Evolutionary conservation across 1,284 basidiomycete species (phyloP).

Genomic region (Microstroma glucosiphilum): DNA sequence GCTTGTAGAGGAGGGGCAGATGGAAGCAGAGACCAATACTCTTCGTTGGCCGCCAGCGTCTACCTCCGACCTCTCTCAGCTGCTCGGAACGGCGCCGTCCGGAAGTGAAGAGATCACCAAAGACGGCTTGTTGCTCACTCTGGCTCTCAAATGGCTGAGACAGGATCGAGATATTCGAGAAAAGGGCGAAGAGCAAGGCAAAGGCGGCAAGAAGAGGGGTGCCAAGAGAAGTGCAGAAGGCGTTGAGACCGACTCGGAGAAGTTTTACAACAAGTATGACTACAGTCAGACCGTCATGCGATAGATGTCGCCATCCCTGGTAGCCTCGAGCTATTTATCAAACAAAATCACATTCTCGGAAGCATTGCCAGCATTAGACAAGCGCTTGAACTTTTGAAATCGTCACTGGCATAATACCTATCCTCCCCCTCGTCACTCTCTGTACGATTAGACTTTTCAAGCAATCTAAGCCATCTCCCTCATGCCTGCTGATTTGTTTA

Average conservation of each 20-base stretch:
- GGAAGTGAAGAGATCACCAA: background rate
- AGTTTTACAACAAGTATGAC: conserved; percentile 47
- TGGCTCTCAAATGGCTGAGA: conserved; percentile 44
- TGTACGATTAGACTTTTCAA: too few species aligned
- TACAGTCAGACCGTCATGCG: conserved; percentile 32
- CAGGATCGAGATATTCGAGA: conserved; percentile 38
- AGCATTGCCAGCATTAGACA: too few species aligned
- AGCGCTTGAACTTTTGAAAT: too few species aligned
- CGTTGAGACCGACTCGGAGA: conserved; percentile 40
- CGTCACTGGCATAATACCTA: too few species aligned
- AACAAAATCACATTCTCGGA: too few species aligned
- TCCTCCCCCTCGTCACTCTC: too few species aligned
- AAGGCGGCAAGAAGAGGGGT: conserved; percentile 16
- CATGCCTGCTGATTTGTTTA: too few species aligned
- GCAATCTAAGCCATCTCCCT: too few species aligned
- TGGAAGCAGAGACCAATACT: conserved; percentile 41
- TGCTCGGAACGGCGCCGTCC: too few species aligned
- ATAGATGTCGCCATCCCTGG: conserved; percentile 1
- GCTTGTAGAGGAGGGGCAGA: conserved; percentile 23
- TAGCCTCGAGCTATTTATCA: too few species aligned
- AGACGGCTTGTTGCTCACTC: conserved; percentile 24
- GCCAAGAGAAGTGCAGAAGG: conserved; percentile 34
- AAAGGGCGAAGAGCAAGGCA: conserved; percentile 21
- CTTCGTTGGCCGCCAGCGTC: conserved; percentile 18
- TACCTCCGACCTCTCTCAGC: background rate